Percentiles rank a stretch among this genome's conserved stretches.
Conservation (phyloP, 305 asterid genomes). For the Solanum chacoense region DNA sequence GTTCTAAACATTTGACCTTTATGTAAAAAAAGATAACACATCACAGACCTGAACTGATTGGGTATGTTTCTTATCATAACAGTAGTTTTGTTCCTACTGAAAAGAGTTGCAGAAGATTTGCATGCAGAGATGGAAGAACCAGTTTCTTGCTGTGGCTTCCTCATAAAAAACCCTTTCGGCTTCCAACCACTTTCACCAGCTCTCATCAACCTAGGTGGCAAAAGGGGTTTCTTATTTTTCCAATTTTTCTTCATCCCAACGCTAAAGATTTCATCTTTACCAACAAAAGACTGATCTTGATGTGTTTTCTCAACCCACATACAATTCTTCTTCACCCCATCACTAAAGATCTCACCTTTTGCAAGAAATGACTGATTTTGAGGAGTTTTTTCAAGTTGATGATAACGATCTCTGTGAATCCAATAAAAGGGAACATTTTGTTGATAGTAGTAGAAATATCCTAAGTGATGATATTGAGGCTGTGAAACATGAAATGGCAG, state of each 20-base stretch:
- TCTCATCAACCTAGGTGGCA: background rate
- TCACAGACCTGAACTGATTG: slow-evolving; percentile 24
- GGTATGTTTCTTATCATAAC: slow-evolving; percentile 44
- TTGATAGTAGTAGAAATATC: background rate
- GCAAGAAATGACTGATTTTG: background rate
- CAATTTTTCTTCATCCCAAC: background rate
- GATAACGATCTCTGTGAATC: background rate
- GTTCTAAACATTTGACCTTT: background rate
- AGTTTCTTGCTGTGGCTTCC: background rate
- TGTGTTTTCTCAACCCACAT: background rate
- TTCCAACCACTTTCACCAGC: background rate
- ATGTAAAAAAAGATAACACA: background rate
- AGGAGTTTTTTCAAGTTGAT: background rate
- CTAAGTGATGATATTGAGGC: background rate
- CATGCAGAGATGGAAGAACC: background rate
- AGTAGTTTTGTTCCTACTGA: slow-evolving; percentile 7
- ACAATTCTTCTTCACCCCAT: background rate
- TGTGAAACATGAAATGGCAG: background rate
- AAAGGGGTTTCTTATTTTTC: background rate
- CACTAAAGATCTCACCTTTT: background rate
- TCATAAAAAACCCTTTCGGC: background rate
- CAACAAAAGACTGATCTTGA: background rate
- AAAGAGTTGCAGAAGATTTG: background rate
- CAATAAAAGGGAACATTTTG: background rate
- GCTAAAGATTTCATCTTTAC: background rate